Base-by-base conservation (phyloP, 495 filamentous ascomycete species). In the Echria macrotheca region DNA sequence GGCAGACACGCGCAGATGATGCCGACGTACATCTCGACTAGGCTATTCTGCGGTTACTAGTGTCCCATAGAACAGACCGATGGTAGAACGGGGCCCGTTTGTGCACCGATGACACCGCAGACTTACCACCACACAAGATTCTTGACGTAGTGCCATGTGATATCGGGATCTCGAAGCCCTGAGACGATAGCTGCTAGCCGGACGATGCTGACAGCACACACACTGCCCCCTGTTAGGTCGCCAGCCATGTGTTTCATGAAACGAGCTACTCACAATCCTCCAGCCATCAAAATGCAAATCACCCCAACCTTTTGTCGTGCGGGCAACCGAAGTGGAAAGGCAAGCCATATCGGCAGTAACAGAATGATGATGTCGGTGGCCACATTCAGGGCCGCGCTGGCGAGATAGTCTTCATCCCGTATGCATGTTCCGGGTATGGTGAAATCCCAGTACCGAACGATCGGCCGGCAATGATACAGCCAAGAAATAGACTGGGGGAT, bases 91-190 rank as follows among this genome's bases (percentile, higher is more conserved):
- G 7, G 45, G 22, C n/a, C n/a, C n/a, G n/a, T n/a, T n/a, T n/a
- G n/a, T n/a, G n/a, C n/a, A n/a, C n/a, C n/a, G n/a, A n/a, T n/a
- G n/a, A n/a, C n/a, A n/a, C n/a, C 8, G 8, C 17, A 18, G 15
- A 57, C 58, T 12, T 52, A 65, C 61, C 55, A 59, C 56, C 53
- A 65, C 24, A 59, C 61, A 9, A 57, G 21, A 43, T 61, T 65
- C 9, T 32, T 25, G 17, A 42, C 38, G 28, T 55, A 61, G 22
- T 41, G 29, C 55, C 58, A 59, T 9, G 55, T 59, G 4, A 51
- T 39, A 21, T 65, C 58, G 8, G 31, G 42, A 29, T 52, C 32
- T 17, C 26, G 15, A 3, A 39, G 40, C 5, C 53, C 51, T 4
- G 12, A 6, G 28, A 31, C 6, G 28, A 12, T 12, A 6, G 7